Evolutionary conservation across 805 yeast species (phyloP).

Genomic region (Wickerhamiella domercqiae): DNA sequence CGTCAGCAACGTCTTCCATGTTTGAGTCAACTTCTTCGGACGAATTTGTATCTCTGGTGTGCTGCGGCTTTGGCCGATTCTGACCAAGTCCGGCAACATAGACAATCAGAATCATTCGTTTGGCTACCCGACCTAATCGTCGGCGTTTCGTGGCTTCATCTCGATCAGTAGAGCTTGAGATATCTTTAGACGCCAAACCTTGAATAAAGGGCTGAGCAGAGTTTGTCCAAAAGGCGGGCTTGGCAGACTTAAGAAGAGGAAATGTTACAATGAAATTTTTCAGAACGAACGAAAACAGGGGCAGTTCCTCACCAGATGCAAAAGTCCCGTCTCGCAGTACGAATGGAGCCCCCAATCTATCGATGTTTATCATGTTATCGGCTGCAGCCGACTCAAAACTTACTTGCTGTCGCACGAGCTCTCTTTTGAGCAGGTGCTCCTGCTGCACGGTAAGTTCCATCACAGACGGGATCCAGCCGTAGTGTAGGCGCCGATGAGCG

Average conservation of each 20-base stretch:
- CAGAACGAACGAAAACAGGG: slow-evolving; percentile 55
- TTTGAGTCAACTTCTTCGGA: slow-evolving; percentile 6
- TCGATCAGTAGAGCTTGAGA: slow-evolving; percentile 61
- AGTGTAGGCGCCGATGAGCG: no score
- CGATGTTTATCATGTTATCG: slow-evolving; percentile 45
- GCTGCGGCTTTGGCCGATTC: slow-evolving; percentile 29
- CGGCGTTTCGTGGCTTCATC: slow-evolving; percentile 59
- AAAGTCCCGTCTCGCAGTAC: slow-evolving; percentile 29
- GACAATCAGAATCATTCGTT: slow-evolving; percentile 46
- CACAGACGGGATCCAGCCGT: no score
- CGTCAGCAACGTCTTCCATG: not conserved
- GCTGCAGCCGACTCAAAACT: slow-evolving; percentile 45
- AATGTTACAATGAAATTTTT: slow-evolving; percentile 46
- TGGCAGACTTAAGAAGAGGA: slow-evolving; percentile 43
- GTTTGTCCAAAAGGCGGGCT: slow-evolving; percentile 59
- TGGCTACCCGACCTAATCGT: slow-evolving; percentile 44
- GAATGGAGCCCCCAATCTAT: slow-evolving; percentile 70
- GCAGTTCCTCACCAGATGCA: slow-evolving; percentile 32
- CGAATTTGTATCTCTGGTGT: slow-evolving; percentile 11
- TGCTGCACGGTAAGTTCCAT: slow-evolving; percentile 41
- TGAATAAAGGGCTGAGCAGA: slow-evolving; percentile 74
- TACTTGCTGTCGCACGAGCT: slow-evolving; percentile 48
- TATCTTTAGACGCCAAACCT: slow-evolving; percentile 53
- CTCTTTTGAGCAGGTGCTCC: slow-evolving; percentile 80
- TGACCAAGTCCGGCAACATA: slow-evolving; percentile 65